phyloP scores from a whole-genome alignment of 768 basidiomycete species.

The Nidula microcarpa region DNA sequence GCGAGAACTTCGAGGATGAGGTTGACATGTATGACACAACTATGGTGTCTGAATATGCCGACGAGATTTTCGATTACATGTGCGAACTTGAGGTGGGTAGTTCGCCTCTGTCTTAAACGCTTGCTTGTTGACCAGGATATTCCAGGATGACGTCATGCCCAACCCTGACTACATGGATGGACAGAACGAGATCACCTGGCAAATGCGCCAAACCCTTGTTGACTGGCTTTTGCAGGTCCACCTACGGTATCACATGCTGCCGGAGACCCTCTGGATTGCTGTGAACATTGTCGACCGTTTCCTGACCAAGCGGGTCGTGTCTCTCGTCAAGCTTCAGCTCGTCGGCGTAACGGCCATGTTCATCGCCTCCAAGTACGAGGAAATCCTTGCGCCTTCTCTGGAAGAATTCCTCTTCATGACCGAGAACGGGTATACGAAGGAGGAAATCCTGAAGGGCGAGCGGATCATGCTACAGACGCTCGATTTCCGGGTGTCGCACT shows the following conservation, averaged over 20 bases:
- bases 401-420: constrained; percentile 99
- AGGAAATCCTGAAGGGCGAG: constrained; percentile 98
- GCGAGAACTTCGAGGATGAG: constrained; percentile 69
- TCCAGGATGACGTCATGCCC: constrained; percentile 84
- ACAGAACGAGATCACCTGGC: constrained; percentile 90
- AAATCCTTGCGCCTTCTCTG: constrained; percentile 93
- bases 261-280: constrained; percentile 98
- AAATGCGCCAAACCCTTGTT: constrained; percentile 93
- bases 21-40: constrained; percentile 76
- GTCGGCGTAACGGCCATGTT: constrained; percentile 99
- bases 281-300: constrained; percentile 96
- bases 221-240: constrained; percentile 99
- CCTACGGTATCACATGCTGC: constrained; percentile 97
- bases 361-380: constrained; percentile 98
- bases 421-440: constrained; percentile 88
- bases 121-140: constrained; percentile 11
- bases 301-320: constrained; percentile 84
- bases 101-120: neutral
- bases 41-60: constrained; percentile 99
- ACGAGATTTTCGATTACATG: constrained; percentile 99
- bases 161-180: constrained; percentile 90
- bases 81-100: constrained; percentile 77
- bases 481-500: constrained; percentile 93
- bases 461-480: constrained; percentile 93
- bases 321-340: constrained; percentile 87